Conservation (phyloP, 192 early-diverging fungal species). For the Coemansia interrupta region DNA sequence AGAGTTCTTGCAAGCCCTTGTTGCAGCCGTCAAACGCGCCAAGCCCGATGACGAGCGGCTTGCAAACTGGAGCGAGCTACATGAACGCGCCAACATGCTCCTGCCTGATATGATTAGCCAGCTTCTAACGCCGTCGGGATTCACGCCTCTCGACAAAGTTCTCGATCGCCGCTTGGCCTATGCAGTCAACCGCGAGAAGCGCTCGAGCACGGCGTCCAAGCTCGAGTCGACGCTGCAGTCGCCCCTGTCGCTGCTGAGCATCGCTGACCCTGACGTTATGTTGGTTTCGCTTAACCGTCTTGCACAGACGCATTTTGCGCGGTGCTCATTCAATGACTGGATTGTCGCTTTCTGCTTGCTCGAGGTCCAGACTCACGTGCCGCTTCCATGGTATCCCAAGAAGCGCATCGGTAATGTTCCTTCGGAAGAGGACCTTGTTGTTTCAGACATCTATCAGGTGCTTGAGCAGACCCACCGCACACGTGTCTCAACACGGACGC, state of each 20-base stretch:
- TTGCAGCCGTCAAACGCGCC: not conserved
- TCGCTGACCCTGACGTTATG: conserved; percentile 22
- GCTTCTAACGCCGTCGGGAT: conserved; percentile 34
- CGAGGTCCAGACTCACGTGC: conserved; percentile 49
- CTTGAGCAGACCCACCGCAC: conserved; percentile 57
- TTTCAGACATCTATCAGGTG: conserved; percentile 64
- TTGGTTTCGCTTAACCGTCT: conserved; percentile 43
- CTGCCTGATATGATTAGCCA: conserved; percentile 27
- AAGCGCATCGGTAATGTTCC: conserved; percentile 44
- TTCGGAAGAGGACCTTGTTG: conserved; percentile 58
- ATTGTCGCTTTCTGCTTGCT: conserved; percentile 48
- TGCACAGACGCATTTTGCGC: conserved; percentile 51
- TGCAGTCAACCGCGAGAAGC: conserved; percentile 37
- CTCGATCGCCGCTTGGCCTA: conserved; percentile 33
- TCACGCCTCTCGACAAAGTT: conserved; percentile 26
- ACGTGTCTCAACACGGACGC: conserved; percentile 17
- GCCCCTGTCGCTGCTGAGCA: conserved; percentile 36
- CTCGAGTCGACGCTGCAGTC: conserved; percentile 21
- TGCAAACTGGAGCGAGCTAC: conserved; percentile 15
- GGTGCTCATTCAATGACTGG: conserved; percentile 53
- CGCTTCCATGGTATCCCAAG: conserved; percentile 53
- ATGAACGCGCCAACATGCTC: conserved; percentile 16
- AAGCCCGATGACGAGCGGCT: conserved; percentile 5
- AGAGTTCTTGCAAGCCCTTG: conserved; percentile 33
- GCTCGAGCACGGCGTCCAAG: conserved; percentile 15